Conservation (phyloP, 495 filamentous ascomycete species). For the Cercophora sp. region DNA sequence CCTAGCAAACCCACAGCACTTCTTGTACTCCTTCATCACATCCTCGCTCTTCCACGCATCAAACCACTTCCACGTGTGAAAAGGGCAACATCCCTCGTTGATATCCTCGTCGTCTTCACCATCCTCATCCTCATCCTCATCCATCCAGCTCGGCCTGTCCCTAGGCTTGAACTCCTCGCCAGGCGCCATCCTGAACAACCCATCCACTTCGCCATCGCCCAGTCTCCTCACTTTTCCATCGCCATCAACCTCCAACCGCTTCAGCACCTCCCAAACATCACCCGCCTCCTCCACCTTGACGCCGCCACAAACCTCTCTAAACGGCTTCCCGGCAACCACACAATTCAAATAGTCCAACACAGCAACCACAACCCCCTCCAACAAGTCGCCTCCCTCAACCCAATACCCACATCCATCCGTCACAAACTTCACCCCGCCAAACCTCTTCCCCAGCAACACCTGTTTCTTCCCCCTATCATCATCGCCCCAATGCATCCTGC, state of each 20-base stretch:
- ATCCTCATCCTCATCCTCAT: background rate
- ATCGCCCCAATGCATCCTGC: background rate
- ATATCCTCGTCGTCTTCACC: background rate
- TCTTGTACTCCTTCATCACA: background rate
- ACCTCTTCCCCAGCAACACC: background rate
- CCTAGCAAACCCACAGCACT: background rate
- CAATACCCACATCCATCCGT: conserved; percentile 8
- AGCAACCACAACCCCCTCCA: background rate
- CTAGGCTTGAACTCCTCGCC: background rate
- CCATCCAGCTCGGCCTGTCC: background rate
- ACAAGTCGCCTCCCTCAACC: background rate
- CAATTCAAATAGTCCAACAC: conserved; percentile 1
- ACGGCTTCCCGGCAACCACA: too few relatives aligned
- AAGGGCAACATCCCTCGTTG: conserved; percentile 2
- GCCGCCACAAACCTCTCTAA: too few relatives aligned
- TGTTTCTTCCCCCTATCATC: background rate
- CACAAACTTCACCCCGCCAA: background rate
- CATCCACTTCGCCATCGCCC: too few relatives aligned
- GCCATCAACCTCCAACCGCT: too few relatives aligned
- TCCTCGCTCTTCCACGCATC: background rate
- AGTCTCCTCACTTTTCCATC: too few relatives aligned
- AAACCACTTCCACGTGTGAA: background rate
- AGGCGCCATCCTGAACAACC: too few relatives aligned
- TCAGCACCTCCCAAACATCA: too few relatives aligned
- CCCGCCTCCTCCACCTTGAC: too few relatives aligned